Evolutionary conservation across 2,329 filamentous ascomycete species (phyloP), one percentile per base, ranked within the genome.

Genomic region (Lachnellula occidentalis): DNA sequence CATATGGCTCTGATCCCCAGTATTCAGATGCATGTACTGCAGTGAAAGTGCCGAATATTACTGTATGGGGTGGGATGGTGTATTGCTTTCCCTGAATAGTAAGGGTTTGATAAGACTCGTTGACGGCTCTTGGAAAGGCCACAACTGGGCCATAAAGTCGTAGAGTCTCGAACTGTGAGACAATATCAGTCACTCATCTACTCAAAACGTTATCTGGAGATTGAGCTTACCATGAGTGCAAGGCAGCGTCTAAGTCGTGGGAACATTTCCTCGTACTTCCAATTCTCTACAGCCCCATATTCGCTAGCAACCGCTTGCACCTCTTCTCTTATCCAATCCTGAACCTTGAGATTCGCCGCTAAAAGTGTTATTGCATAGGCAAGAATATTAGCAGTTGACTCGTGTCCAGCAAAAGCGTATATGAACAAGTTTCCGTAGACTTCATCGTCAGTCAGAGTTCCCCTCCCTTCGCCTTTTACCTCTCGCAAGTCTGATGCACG

Each of bases 81-180:
- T 56, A 24, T 19, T 48, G 34, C 12, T 48, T 50, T 11, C 53
- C 58, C 9, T 54, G 27, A 12, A 56, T 46, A 5, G 15, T 19
- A 22, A 62, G 42, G 12, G 45, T 46, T 12, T 48, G 41, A 65
- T 51, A 27, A 5, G 50, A 46, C 9, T 55, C 8, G 4, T 36
- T 48, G 8, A 67, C 71, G 41, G 54, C 60, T 64, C 83, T 83
- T 14, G 79, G 79, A 43, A 83, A 80, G 48, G 73, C 74, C 55
- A 77, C 66, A 31, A 82, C 75, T 0, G 80, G 78, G 3, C 78
- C 76, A 17, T 80, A 69, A 14, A 82, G 61, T 31, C 80, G 76
- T n/a, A 83, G 71, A 45, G 78, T 75, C 59, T 78, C 75, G 27
- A 68, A 65, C 58, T 60, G 24, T 24, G n/a, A 47, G 5, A 14